Evolutionary conservation across 23 red algal species (phyloP).

Genomic region (Gracilaria gracilis): DNA sequence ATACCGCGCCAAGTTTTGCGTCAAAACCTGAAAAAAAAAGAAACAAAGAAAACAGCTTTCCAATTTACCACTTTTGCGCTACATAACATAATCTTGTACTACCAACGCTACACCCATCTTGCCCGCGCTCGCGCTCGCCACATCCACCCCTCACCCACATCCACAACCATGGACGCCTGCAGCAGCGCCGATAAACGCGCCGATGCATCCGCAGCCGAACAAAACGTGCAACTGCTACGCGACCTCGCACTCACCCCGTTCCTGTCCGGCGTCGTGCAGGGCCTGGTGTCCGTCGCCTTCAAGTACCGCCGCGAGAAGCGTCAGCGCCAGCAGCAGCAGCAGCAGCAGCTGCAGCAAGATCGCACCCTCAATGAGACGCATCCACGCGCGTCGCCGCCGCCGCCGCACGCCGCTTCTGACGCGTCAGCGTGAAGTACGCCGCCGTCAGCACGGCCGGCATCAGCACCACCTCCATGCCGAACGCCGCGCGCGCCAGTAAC

Average conservation of each 20-base stretch:
- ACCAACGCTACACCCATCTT: too few species aligned
- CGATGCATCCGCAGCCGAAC: neutral
- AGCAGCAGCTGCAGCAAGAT: neutral
- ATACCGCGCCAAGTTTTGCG: too few species aligned
- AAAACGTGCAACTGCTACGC: neutral
- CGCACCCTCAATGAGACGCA: neutral
- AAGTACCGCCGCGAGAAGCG: slow-evolving; percentile 29
- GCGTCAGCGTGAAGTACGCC: slow-evolving; percentile 33
- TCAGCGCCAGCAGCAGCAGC: neutral
- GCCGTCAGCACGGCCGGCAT: slow-evolving; percentile 16
- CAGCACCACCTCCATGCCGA: slow-evolving; percentile 1
- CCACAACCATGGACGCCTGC: neutral
- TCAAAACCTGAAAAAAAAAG: too few species aligned
- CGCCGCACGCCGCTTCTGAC: slow-evolving; percentile 16
- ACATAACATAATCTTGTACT: too few species aligned
- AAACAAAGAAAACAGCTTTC: too few species aligned
- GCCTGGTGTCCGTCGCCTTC: slow-evolving; percentile 37
- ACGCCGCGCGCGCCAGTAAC: slow-evolving; percentile 12
- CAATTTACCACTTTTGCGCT: too few species aligned
- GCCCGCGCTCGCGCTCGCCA: neutral
- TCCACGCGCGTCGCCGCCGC: neutral
- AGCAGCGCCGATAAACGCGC: neutral
- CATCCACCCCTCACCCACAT: neutral
- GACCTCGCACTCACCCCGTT: slow-evolving; percentile 18
- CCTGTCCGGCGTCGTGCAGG: slow-evolving; percentile 43